Evolutionary conservation across 1,139 yeast genomes (phyloP), one percentile per base, ranked within the genome.

Genomic region (Komagataea norvegica): DNA sequence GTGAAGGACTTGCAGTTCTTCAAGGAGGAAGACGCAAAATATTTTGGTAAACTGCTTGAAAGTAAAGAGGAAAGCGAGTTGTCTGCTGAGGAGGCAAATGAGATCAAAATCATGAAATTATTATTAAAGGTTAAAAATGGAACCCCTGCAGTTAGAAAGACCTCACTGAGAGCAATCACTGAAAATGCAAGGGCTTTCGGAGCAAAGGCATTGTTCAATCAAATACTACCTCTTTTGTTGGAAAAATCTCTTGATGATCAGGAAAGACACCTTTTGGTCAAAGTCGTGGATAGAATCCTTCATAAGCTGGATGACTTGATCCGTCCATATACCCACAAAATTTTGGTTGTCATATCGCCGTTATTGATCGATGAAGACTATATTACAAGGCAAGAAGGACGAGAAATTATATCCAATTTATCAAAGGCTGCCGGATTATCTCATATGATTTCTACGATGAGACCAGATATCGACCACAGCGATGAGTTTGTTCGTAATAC

Each of bases 371-470:
- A 88, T 54, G 91, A 84, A 46, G 94, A 87, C 55, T 67, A 72
- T 39, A 72, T 77, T 18, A 72, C 89, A 2, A 67, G 96, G 44
- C 62, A 74, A 3, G 95, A 86, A 53, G 93, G 95, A 2, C 67
- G 86, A 36, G 96, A 87, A 45, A 76, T 88, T 21, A 74, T 89
- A 10, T 71, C 91, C 0, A 80, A 74, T 47, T 62, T 89, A 23
- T 66, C 95, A 6, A 80, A 79, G 51, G 86, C 94, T 2, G 91
- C 86, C 2, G 98, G 98, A 0, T 61, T 89, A 28, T 75, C 87
- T 0, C 79, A 77, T 32, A 81, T 88, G 75, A 75, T 91, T 23
- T 69, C 87, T 2, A 75, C 81, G 1, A 65, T 89, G 58, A 70
- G 95, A 40, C 88, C 94, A 0, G 94, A 87, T 58, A 72, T 91